Evolutionary conservation across 139 green algal genomes (phyloP), one percentile per base, ranked within the genome.

Genomic region (Haematococcus lacustris): DNA sequence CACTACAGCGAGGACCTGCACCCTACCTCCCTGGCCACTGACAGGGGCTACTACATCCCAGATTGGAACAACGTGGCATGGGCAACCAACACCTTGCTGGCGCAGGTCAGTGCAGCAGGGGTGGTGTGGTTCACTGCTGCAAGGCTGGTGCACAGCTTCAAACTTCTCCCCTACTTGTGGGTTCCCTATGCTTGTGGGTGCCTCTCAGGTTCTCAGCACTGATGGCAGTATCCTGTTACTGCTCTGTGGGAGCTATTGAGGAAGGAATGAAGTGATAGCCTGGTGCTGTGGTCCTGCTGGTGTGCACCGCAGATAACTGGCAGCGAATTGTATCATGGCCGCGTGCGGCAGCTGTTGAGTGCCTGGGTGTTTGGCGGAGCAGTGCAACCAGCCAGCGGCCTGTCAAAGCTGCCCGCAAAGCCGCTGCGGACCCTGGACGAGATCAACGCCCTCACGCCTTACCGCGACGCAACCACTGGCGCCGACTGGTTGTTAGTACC

Each of bases 21-120:
- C 7, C 63, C 63, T 3, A 30, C 60, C 17, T 65, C 40, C 26
- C 41, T 71, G 71, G 3, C 64, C 26, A 26, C 34, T 32, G 70
- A 75, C 38, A 41, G 57, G 30, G 30, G 25, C 59, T 76, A 76
- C 71, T 76, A 71, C 61, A 9, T 60, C 21, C 33, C 39, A 13
- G 43, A 32, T 38, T 76, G 71, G 71, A 64, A 76, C 71, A 76
- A 76, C 60, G 6, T 76, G 3, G 60, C 71, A n/a, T 76, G 71
- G 71, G 60, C 41, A 3, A 61, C 60, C 60, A 76, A 76, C 61
- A 26, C 50, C 39, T 3, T 76, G 60, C 61, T 76, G 39, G 38
- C 40, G 2, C 34, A 76, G 60, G 30, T 69, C 6, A 69, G 23
- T 23, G 53, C 23, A 23, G 33, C 17, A 4, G 21, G n/a, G n/a